Conservation (phyloP, 371 early-diverging fungal genomes). For the Mycotypha africana region DNA sequence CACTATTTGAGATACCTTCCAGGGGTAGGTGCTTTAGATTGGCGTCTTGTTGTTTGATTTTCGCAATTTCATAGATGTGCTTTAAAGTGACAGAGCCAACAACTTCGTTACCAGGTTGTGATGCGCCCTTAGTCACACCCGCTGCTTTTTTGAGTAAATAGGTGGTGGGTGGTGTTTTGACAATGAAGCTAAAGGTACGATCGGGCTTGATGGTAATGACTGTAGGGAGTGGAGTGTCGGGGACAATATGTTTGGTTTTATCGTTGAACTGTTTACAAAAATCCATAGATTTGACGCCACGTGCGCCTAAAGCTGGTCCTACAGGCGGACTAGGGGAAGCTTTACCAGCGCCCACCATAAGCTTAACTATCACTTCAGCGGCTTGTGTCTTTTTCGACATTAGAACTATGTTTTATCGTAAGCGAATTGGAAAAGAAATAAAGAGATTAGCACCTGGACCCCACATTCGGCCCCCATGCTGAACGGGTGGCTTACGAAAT, state of each 20-base stretch:
- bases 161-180: constrained; percentile 86
- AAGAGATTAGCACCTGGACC: neutral
- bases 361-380: constrained; percentile 50
- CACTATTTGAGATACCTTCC: constrained; percentile 65
- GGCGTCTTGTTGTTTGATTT: constrained; percentile 82
- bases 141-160: constrained; percentile 89
- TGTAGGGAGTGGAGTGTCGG: constrained; percentile 83
- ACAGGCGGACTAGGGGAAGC: constrained; percentile 96
- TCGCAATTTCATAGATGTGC: constrained; percentile 93
- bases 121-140: constrained; percentile 84
- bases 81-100: constrained; percentile 83
- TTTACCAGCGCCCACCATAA: constrained; percentile 83
- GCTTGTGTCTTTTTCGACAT: constrained; percentile 51
- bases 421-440: neutral
- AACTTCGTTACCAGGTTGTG: constrained; percentile 68
- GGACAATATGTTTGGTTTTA: constrained; percentile 81
- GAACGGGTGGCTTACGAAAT: too few species aligned
- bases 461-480: too few species aligned
- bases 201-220: constrained; percentile 87
- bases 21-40: constrained; percentile 71
- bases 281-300: constrained; percentile 98
- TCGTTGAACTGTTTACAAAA: constrained; percentile 98
- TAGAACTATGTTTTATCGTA: neutral
- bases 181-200: constrained; percentile 84
- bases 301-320: constrained; percentile 95